A percentile compares a stretch with the other conserved stretches of the same genome.
These are phyloP conservation scores for Nadsonia commutata DNA, from an alignment of 1,139 yeast species.

Conservation along the genomic window DNA sequence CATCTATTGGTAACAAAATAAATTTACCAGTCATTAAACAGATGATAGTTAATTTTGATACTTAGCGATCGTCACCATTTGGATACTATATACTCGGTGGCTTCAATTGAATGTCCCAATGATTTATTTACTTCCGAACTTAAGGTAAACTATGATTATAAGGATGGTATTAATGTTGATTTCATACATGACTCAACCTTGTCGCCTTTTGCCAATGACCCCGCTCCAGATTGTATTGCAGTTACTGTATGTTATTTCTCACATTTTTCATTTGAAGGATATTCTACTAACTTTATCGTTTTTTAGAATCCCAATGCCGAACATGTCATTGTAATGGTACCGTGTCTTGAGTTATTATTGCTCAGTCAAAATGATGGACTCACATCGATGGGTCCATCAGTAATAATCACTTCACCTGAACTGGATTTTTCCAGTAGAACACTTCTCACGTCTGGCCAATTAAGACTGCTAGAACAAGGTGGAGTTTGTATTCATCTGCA, in stretches of 20 bases:
- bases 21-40: too few species aligned
- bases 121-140: constrained; percentile 16
- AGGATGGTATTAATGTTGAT: constrained; percentile 9
- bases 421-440: constrained; percentile 27
- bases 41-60: too few species aligned
- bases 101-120: too few species aligned
- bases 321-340: constrained; percentile 45
- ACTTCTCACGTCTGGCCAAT: constrained; percentile 33
- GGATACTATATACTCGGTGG: too few species aligned
- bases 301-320: constrained; percentile 29
- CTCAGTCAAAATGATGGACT: constrained; percentile 22
- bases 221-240: constrained; percentile 13
- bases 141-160: constrained; percentile 13
- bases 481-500: constrained; percentile 38
- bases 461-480: constrained; percentile 48
- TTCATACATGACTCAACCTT: constrained; percentile 41
- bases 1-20: too few species aligned
- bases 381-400: constrained; percentile 8
- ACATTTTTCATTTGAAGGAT: too few species aligned
- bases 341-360: constrained; percentile 43
- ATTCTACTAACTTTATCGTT: constrained; percentile 7
- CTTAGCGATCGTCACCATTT: too few species aligned
- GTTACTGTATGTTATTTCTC: constrained; percentile 3
- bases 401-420: constrained; percentile 16
- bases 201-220: constrained; percentile 29